Base-by-base conservation (phyloP, 805 yeast species). In the Candida odintsovae region DNA sequence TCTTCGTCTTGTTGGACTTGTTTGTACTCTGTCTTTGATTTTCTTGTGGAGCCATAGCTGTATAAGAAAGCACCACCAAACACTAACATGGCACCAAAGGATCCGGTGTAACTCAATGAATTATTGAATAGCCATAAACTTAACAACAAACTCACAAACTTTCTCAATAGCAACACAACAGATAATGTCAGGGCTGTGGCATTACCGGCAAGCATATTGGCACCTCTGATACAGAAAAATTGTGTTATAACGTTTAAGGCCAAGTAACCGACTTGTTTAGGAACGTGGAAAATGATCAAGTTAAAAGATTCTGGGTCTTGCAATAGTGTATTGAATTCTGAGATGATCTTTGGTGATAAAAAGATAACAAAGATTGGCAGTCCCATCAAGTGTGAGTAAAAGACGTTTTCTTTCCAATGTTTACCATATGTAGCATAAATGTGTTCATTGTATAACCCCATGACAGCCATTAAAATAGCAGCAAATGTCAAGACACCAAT, bases 331-430 rank as follows among this genome's bases (percentile, higher is more conserved):
- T 22, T 44, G 49, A 65, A 68, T 49, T 72, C 70, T 2, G 47
- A 43, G 3, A 31, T 7, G 15, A 75, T 61, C 3, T 65, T 53
- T 10, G 59, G 58, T 3, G 55, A 49, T 25, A 76, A 59, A 2
- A 74, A 51, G 1, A 68, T 11, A 6, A 25, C n/a, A 47, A 82
- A 77, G 13, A 80, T 55, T 0, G 86, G 83, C 11, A 83, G 52
- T 0, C 79, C 75, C 29, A 78, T 64, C 6, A 75, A 56, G 55
- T 81, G 86, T n/a, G 76, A 70, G 61, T 77, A 83, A 55, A 85
- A 83, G 42, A 85, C 57, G 29, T 74, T 71, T 53, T 83, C 89
- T 46, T 73, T 66, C 90, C 90, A 84, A 44, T 74, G 73, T 45
- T 69, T 69, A 6, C 85, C 84, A 57, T 80, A 77, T 18, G 51